Conservation (phyloP, 1,139 yeast genomes). For the Citeromyces siamensis region DNA sequence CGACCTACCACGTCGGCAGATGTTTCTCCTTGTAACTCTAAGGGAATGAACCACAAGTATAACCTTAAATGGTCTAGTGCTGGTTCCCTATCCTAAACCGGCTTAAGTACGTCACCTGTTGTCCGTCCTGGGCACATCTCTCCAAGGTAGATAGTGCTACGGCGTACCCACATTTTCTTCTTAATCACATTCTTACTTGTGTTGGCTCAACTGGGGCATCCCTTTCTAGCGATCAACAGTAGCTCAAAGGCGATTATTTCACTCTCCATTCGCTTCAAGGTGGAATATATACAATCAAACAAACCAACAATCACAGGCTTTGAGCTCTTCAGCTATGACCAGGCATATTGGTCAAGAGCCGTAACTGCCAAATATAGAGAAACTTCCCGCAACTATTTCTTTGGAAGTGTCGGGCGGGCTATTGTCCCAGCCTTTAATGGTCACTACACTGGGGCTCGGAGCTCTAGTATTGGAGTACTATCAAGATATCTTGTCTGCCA, state of each 20-base stretch:
- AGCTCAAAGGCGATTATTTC: slow-evolving; percentile 32
- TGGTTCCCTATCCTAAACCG: too few species aligned
- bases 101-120: too few species aligned
- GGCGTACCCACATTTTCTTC: too few species aligned
- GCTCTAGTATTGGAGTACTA: slow-evolving; percentile 20
- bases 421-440: slow-evolving; percentile 29
- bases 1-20: too few species aligned
- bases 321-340: slow-evolving; percentile 26
- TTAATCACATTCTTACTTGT: too few species aligned
- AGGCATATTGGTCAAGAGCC: slow-evolving; percentile 12
- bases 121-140: too few species aligned
- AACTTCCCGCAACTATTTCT: slow-evolving; percentile 24
- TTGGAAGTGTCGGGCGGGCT: slow-evolving; percentile 33
- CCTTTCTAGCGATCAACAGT: too few species aligned
- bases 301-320: slow-evolving; percentile 16
- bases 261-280: slow-evolving; percentile 31
- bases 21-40: too few species aligned
- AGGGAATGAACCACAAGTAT: too few species aligned
- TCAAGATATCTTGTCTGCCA: slow-evolving; percentile 18
- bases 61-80: too few species aligned
- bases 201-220: too few species aligned
- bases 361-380: slow-evolving; percentile 16
- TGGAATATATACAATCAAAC: slow-evolving; percentile 14
- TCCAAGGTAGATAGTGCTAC: too few species aligned
- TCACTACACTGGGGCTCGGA: slow-evolving; percentile 27